These are phyloP conservation scores for Dioscorea dumetorum DNA, from an alignment of 106 monocot genomes.

Conservation along the genomic window DNA sequence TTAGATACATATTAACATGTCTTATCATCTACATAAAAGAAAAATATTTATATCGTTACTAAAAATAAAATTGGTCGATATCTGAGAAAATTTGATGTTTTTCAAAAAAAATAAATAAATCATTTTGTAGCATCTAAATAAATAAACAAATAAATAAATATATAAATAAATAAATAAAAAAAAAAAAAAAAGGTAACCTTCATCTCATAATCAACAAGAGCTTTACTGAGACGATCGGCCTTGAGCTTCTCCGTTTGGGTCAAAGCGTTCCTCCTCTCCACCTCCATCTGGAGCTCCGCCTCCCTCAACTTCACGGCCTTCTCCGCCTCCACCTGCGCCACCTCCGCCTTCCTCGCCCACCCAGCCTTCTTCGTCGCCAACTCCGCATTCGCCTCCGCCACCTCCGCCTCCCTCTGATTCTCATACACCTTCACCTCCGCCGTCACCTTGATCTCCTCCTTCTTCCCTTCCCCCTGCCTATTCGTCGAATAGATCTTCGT, in stretches of 20 bases:
- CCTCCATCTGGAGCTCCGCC: constrained; percentile 81
- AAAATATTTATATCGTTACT: too few species aligned
- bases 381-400: constrained; percentile 59
- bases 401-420: constrained; percentile 65
- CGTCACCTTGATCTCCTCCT: constrained; percentile 52
- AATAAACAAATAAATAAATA: too few species aligned
- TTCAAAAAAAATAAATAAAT: too few species aligned
- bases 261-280: constrained; percentile 63
- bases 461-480: constrained; percentile 54
- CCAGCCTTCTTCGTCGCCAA: constrained; percentile 71
- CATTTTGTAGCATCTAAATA: too few species aligned
- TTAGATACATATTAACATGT: too few species aligned
- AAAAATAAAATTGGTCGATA: too few species aligned
- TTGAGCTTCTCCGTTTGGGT: constrained; percentile 76
- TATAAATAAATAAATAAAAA: too few species aligned
- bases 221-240: constrained; percentile 56
- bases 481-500: constrained; percentile 55
- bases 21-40: too few species aligned
- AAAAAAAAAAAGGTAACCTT: constrained; percentile 30
- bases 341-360: constrained; percentile 43
- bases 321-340: constrained; percentile 57
- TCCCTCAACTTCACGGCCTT: constrained; percentile 67
- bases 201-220: constrained; percentile 61
- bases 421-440: constrained; percentile 62
- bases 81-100: too few species aligned